phyloP scores from a whole-genome alignment of 2,329 filamentous ascomycete genomes.

The Pyrenochaeta sp. region DNA sequence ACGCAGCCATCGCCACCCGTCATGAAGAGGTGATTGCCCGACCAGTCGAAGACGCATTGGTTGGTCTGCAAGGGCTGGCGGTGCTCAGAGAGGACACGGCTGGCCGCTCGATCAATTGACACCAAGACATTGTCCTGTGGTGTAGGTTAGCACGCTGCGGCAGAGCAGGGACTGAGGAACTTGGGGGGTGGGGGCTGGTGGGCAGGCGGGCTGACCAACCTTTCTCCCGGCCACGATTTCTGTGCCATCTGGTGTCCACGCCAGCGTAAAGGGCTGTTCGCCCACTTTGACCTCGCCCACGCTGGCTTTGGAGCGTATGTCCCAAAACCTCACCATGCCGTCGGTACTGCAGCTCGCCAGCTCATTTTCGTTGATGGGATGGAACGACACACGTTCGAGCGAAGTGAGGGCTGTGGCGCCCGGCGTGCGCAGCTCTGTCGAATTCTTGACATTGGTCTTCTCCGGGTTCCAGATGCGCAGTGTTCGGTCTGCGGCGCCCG shows the following conservation, averaged over 20 bases:
- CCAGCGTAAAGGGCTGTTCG: conserved; percentile 74
- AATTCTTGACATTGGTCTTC: conserved; percentile 74
- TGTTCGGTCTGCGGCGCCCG: conserved; percentile 74
- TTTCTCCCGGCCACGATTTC: conserved; percentile 77
- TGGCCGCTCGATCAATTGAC: conserved; percentile 67
- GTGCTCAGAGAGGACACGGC: conserved; percentile 65
- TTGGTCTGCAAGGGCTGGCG: conserved; percentile 73
- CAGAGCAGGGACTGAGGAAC: no score
- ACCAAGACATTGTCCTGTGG: conserved; percentile 69
- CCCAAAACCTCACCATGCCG: conserved; percentile 81
- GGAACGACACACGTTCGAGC: conserved; percentile 81
- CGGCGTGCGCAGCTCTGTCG: conserved; percentile 76
- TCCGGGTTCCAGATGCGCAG: conserved; percentile 85
- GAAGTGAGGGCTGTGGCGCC: conserved; percentile 46
- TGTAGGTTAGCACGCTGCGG: neutral
- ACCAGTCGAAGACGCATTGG: conserved; percentile 77
- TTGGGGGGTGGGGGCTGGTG: no score
- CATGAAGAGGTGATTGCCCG: conserved; percentile 73
- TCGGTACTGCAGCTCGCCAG: conserved; percentile 78
- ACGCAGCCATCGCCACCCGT: conserved; percentile 76
- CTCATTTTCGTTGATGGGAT: conserved; percentile 78
- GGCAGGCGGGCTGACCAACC: conserved; percentile 55
- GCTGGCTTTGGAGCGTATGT: conserved; percentile 75
- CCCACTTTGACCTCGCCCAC: conserved; percentile 70
- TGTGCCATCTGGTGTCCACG: conserved; percentile 76